phyloP scores from a whole-genome alignment of 345 rosid genomes.

The Mercurialis annua region DNA sequence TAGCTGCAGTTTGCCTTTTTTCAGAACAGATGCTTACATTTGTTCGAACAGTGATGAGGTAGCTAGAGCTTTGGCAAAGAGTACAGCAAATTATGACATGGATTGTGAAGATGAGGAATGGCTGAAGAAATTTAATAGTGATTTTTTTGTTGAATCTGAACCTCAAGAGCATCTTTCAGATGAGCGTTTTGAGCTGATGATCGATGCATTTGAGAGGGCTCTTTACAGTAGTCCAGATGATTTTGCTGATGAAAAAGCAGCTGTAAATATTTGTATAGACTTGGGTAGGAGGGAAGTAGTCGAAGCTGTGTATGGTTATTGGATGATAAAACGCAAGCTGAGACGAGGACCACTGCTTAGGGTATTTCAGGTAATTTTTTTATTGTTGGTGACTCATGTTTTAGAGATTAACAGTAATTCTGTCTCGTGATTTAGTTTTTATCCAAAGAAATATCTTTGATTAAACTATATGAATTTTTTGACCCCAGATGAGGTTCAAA shows the following conservation, averaged over 20 bases:
- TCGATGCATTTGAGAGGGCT: conserved; percentile 86
- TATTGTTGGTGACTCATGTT: not conserved
- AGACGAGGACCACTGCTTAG: conserved; percentile 57
- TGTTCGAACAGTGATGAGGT: conserved; percentile 59
- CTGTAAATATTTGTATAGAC: conserved; percentile 38
- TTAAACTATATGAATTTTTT: not conserved
- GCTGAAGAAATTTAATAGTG: conserved; percentile 58
- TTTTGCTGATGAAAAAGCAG: conserved; percentile 48
- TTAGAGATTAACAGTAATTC: not conserved
- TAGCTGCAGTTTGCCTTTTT: conserved; percentile 29
- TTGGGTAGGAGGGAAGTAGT: conserved; percentile 54
- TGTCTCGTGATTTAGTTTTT: too few relatives aligned
- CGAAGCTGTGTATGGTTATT: conserved; percentile 72
- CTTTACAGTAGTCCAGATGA: conserved; percentile 53
- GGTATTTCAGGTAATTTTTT: conserved; percentile 70
- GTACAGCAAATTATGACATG: conserved; percentile 72
- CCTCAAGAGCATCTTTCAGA: conserved; percentile 39
- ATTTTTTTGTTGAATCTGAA: conserved; percentile 27
- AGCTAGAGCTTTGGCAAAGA: conserved; percentile 70
- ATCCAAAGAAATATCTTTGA: not conserved
- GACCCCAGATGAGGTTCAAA: not conserved
- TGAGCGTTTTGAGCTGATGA: conserved; percentile 74
- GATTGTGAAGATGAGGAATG: conserved; percentile 94
- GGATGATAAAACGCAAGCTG: conserved; percentile 72
- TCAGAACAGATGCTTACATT: conserved; percentile 58